Percentiles rank a stretch among this genome's conserved stretches.
These are phyloP conservation scores for Arachnomyces sp. DNA, from an alignment of 2,329 filamentous ascomycete species.

Conservation along the genomic window DNA sequence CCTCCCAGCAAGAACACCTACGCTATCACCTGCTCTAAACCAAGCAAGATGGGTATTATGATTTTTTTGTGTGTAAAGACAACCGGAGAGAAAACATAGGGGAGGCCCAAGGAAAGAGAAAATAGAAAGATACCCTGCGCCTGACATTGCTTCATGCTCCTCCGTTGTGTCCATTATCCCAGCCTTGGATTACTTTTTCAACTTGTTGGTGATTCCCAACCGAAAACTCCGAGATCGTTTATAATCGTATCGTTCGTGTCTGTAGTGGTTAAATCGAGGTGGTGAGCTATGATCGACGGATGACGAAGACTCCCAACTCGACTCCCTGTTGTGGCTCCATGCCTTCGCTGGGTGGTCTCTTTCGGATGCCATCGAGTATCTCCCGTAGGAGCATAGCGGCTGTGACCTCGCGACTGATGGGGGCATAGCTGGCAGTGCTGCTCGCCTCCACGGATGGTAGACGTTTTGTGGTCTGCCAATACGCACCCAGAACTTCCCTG, in stretches of 20 bases:
- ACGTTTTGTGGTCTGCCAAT: slow-evolving; percentile 34
- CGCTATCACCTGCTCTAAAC: no score
- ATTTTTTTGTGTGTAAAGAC: no score
- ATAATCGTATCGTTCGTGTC: not conserved
- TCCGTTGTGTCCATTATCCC: no score
- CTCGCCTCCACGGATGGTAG: slow-evolving; percentile 23
- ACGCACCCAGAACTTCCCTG: slow-evolving; percentile 39
- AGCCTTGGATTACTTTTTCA: no score
- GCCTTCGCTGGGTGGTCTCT: slow-evolving; percentile 30
- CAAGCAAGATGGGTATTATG: no score
- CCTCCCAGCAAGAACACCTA: no score
- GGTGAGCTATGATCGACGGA: slow-evolving; percentile 32
- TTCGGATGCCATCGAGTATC: slow-evolving; percentile 50
- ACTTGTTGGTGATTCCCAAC: not conserved
- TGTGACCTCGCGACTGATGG: slow-evolving; percentile 39
- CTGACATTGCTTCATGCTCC: no score
- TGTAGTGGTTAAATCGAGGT: not conserved
- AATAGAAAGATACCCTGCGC: no score
- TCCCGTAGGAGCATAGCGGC: slow-evolving; percentile 50
- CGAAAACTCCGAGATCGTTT: not conserved
- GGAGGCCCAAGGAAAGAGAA: no score
- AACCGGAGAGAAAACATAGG: no score
- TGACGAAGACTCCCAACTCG: slow-evolving; percentile 43
- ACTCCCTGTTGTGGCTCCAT: slow-evolving; percentile 36
- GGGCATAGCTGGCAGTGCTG: slow-evolving; percentile 19